Percentiles rank a stretch among this genome's conserved stretches.
Evolutionary conservation across 75 land plant species (phyloP).

Genomic region (Isoetes taiwanensis): DNA sequence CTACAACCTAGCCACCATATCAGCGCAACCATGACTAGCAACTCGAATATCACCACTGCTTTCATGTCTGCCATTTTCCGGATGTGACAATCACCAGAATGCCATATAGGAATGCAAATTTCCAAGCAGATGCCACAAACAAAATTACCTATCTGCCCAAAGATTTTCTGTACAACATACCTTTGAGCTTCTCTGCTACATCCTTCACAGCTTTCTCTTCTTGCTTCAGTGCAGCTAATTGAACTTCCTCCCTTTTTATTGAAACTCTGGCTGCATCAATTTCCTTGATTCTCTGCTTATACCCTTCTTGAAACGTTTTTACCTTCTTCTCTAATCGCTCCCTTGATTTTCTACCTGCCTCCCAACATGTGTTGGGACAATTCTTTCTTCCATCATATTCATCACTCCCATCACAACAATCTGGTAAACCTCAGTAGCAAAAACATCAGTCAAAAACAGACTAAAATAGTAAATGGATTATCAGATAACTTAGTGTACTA

Average conservation of each 20-base stretch:
- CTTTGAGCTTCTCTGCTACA: constrained; percentile 64
- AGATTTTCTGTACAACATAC: constrained; percentile 30
- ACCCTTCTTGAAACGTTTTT: constrained; percentile 49
- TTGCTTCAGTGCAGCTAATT: constrained; percentile 42
- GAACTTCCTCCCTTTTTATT: constrained; percentile 48
- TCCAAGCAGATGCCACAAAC: no score
- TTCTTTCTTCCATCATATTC: constrained; percentile 66
- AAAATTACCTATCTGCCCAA: no score
- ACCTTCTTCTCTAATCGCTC: constrained; percentile 77
- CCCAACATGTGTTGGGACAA: constrained; percentile 82
- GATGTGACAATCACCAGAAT: no score
- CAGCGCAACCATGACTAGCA: background rate
- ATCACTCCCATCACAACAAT: constrained; percentile 98
- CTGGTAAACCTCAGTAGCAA: constrained; percentile 14
- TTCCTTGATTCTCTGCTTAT: constrained; percentile 34
- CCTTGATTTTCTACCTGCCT: constrained; percentile 82
- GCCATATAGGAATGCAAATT: no score
- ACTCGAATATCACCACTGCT: background rate
- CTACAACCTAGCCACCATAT: background rate
- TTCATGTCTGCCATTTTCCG: background rate
- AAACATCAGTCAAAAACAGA: background rate
- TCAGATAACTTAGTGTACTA: constrained; percentile 9
- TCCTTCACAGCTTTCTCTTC: constrained; percentile 60
- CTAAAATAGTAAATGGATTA: background rate
- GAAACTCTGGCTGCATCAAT: constrained; percentile 45